Evolutionary conservation across 768 basidiomycete genomes (phyloP), one percentile per base, ranked within the genome.

Genomic region (Kwoniella europaea): DNA sequence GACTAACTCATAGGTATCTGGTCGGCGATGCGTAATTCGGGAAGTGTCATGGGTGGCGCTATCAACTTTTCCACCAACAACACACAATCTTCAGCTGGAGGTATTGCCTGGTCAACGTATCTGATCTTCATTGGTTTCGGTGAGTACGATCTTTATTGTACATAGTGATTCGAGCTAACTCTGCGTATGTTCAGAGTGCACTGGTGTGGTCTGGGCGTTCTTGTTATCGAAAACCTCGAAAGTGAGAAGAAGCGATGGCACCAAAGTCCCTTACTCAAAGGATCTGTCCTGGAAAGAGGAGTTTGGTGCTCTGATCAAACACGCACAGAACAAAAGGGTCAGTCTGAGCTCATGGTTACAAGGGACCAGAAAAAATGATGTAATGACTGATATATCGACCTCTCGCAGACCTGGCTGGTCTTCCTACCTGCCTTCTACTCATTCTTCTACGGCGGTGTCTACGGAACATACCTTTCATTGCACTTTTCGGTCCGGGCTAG

Each of bases 401-500:
- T 27, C 20, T 52, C 67, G 6, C 7, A 60, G 54, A 70, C 72
- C 16, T 69, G 69, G 50, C 53, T 75, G 2, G 46, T 74, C 13
- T 61, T 69, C 42, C 54, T 63, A n/a, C 55, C 67, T 29, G 70
- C 52, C 24, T 68, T 74, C 58, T 74, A 69, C 22, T 68, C 67
- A 7, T 74, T 58, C 64, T 74, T 74, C 54, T 72, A 69, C 64
- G 71, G 74, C 22, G 74, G 71, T 55, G 60, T 67, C 3, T 58
- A 50, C 22, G 60, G 50, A 12, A 72, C 67, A 5, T 76, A 76
- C 59, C 74, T 76, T 52, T 55, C 72, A 6, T 35, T 44, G 15
- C 67, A 64, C 60, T 76, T 76, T 52, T 59, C 68, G 24, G 74
- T 76, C 22, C 67, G 75, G 13, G 67, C 70, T 12, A 60, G 72